phyloP scores from a whole-genome alignment of 345 rosid species.

The Geranium rotundifolium region DNA sequence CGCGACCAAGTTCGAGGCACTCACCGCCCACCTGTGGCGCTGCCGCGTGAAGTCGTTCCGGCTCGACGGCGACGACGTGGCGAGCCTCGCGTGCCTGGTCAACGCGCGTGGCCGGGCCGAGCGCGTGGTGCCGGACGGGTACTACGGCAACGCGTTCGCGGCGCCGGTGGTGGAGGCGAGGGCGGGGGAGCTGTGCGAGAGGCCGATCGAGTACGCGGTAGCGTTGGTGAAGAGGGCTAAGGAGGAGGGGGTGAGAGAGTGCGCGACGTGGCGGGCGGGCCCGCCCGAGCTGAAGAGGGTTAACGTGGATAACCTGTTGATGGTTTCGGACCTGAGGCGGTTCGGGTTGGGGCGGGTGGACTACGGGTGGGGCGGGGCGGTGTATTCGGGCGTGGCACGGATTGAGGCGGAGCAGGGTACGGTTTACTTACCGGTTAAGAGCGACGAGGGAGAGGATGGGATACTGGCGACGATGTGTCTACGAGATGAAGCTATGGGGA shows the following conservation, averaged over 20 bases:
- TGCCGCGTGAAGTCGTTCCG: neutral
- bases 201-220: neutral
- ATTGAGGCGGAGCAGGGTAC: too few relatives aligned
- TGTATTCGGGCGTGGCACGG: too few relatives aligned
- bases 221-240: neutral
- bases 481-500: too few relatives aligned
- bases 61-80: neutral
- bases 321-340: too few relatives aligned
- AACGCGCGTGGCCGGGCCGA: neutral
- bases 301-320: too few relatives aligned
- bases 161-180: neutral
- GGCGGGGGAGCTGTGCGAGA: neutral
- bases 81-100: neutral
- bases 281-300: too few relatives aligned
- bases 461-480: too few relatives aligned
- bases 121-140: neutral
- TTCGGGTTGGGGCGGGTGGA: too few relatives aligned
- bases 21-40: neutral
- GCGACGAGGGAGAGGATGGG: too few relatives aligned
- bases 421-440: too few relatives aligned
- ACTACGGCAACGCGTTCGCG: neutral
- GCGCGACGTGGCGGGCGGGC: too few relatives aligned
- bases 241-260: neutral
- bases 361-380: too few relatives aligned
- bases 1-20: neutral